A percentile compares a stretch with the other conserved stretches of the same genome.
Evolutionary conservation across 1,284 basidiomycete genomes (phyloP).

Genomic region (Ceraceosorus bombacis): DNA sequence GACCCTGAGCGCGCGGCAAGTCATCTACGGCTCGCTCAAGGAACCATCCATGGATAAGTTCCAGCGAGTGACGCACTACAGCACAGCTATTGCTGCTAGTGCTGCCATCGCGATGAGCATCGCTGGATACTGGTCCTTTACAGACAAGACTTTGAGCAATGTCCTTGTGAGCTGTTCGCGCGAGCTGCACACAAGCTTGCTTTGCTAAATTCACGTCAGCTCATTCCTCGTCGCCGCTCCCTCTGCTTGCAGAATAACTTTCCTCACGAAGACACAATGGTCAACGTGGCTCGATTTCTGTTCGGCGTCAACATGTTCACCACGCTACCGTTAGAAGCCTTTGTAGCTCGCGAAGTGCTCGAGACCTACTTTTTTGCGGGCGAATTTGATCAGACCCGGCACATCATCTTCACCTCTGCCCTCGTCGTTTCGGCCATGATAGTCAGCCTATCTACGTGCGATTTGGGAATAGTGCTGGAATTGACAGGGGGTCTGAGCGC

Average conservation of each 20-base stretch:
- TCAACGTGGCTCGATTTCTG: slow-evolving; percentile 78
- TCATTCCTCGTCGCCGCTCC: not conserved
- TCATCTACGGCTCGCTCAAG: slow-evolving; percentile 82
- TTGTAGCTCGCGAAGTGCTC: slow-evolving; percentile 77
- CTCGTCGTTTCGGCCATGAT: slow-evolving; percentile 72
- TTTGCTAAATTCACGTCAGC: not conserved
- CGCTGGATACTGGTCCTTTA: slow-evolving; percentile 88
- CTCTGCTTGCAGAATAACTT: slow-evolving; percentile 38
- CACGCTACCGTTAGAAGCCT: slow-evolving; percentile 82
- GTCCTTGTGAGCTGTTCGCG: slow-evolving; percentile 21
- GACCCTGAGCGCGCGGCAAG: not conserved
- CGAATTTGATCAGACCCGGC: slow-evolving; percentile 54
- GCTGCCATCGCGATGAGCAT: slow-evolving; percentile 60
- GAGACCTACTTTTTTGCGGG: slow-evolving; percentile 41
- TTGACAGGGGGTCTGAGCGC: slow-evolving; percentile 92
- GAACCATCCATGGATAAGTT: slow-evolving; percentile 94
- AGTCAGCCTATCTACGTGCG: slow-evolving; percentile 89
- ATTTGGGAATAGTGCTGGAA: slow-evolving; percentile 93
- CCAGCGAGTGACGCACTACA: slow-evolving; percentile 73
- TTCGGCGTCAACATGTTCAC: slow-evolving; percentile 99
- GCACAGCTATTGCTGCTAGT: slow-evolving; percentile 42
- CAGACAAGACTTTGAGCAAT: slow-evolving; percentile 69
- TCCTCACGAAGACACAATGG: slow-evolving; percentile 40
- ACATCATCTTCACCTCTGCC: slow-evolving; percentile 79
- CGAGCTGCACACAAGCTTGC: not conserved